Evolutionary conservation across 371 early-diverging fungal genomes (phyloP).

Genomic region (Lichtheimia corymbifera): DNA sequence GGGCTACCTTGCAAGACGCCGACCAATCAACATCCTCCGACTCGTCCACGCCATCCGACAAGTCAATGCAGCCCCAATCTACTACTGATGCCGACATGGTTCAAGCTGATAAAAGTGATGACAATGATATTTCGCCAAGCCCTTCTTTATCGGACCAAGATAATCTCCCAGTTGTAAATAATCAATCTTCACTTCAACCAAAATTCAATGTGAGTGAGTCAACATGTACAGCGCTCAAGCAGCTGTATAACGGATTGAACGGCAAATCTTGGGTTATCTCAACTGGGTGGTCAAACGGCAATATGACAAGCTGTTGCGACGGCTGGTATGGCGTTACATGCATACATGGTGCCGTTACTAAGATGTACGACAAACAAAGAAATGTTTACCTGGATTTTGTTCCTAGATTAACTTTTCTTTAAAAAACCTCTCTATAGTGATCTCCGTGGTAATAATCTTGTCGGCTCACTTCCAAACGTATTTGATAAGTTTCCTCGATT

Average conservation of each 20-base stretch:
- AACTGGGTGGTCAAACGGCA: constrained; percentile 40
- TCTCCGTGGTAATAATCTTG: constrained; percentile 46
- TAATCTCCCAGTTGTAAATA: no score
- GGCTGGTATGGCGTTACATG: constrained; percentile 45
- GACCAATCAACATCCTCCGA: no score
- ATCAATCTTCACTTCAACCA: no score
- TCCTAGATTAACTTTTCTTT: constrained; percentile 1
- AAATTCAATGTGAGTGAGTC: not conserved
- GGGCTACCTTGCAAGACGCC: no score
- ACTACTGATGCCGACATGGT: no score
- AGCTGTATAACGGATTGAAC: constrained; percentile 31
- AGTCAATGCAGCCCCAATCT: no score
- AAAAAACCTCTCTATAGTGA: constrained; percentile 23
- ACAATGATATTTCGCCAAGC: no score
- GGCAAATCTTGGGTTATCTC: constrained; percentile 37
- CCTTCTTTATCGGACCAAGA: no score
- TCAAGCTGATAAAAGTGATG: no score
- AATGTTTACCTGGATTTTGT: not conserved
- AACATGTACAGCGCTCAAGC: constrained; percentile 34
- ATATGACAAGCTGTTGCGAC: constrained; percentile 45
- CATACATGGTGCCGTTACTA: constrained; percentile 34
- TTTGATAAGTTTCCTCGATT: constrained; percentile 41
- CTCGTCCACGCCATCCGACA: no score
- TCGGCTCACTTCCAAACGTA: constrained; percentile 49
- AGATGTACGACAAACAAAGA: constrained; percentile 33